Evolutionary conservation across 257 asterid genomes (phyloP).

Genomic region (Cruciata laevipes): DNA sequence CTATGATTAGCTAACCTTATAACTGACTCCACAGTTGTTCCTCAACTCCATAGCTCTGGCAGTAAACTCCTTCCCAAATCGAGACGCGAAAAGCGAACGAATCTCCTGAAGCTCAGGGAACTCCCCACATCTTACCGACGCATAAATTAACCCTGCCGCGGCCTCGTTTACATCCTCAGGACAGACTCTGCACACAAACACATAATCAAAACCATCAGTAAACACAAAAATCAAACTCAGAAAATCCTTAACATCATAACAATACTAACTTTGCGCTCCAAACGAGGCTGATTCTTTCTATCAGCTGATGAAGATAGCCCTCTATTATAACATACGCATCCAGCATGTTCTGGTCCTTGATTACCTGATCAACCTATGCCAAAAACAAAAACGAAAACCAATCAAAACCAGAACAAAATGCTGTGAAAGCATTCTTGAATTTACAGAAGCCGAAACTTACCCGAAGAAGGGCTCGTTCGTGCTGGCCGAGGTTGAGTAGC

Average conservation of each 20-base stretch:
- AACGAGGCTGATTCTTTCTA: conserved; percentile 54
- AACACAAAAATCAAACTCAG: background rate
- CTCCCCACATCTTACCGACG: conserved; percentile 82
- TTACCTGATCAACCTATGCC: conserved; percentile 71
- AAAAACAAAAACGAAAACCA: background rate
- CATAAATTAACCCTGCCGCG: conserved; percentile 58
- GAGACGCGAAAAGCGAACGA: conserved; percentile 39
- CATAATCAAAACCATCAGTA: background rate
- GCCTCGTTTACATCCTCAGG: conserved; percentile 80
- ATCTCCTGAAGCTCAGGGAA: conserved; percentile 89
- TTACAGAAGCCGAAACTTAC: conserved; percentile 22
- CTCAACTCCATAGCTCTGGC: conserved; percentile 69
- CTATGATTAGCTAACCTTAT: conserved; percentile 35
- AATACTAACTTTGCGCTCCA: conserved; percentile 50
- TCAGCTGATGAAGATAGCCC: conserved; percentile 51
- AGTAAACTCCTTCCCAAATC: conserved; percentile 60
- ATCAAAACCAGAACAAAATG: background rate
- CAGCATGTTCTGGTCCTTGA: conserved; percentile 80
- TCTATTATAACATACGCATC: conserved; percentile 65
- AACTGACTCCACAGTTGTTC: conserved; percentile 81
- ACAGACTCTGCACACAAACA: conserved; percentile 38
- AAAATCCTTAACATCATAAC: background rate
- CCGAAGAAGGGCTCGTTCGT: conserved; percentile 80
- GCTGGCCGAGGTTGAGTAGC: conserved; percentile 43
- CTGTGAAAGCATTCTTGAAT: background rate